Evolutionary conservation across 2,329 filamentous ascomycete genomes (phyloP), one percentile per base, ranked within the genome.

Genomic region (Colletotrichum salicis): DNA sequence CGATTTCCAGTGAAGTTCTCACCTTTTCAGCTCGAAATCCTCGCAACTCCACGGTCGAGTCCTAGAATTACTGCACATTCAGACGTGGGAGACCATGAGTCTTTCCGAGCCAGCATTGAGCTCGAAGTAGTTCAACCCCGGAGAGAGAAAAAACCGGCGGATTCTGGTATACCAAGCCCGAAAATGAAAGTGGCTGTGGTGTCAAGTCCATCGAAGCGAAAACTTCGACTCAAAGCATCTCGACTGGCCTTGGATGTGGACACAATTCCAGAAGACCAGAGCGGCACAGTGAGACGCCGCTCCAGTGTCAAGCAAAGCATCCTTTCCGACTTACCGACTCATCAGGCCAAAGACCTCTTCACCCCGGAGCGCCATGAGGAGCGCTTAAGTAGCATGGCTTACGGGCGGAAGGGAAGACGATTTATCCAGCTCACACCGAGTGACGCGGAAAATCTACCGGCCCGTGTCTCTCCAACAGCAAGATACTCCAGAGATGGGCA

Each of bases 211-310:
- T 74, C 74, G 1, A 80, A 75, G 35, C 73, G 81, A 67, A 82
- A 77, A 64, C 66, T 82, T 52, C 78, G 78, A 15, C 66, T 77
- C 5, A 79, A 74, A 24, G 70, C 74, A 19, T 74, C 76, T 33
- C 71, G 55, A 8, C 33, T 24, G 41, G 29, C 27, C 5, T 48
- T 24, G n/a, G 31, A 13, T 15, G 13, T 19, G 19, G n/a, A 35
- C 1, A 24, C n/a, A 13, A 35, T 58, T n/a, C 54, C 41, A 22
- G 51, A 71, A 19, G 37, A 41, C 13, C 24, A 58, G 8, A 37
- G 11, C 51, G 64, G 59, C n/a, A 72, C 69, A 5, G 63, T 72
- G 13, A 61, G 59, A 58, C 55, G 56, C 7, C 7, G 52, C 29
- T 24, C 29, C 11, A 45, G 55, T 19, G 22, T 33, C 13, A 59